These are phyloP conservation scores for Thelonectria discophora DNA, from an alignment of 2,329 filamentous ascomycete species.

Conservation along the genomic window DNA sequence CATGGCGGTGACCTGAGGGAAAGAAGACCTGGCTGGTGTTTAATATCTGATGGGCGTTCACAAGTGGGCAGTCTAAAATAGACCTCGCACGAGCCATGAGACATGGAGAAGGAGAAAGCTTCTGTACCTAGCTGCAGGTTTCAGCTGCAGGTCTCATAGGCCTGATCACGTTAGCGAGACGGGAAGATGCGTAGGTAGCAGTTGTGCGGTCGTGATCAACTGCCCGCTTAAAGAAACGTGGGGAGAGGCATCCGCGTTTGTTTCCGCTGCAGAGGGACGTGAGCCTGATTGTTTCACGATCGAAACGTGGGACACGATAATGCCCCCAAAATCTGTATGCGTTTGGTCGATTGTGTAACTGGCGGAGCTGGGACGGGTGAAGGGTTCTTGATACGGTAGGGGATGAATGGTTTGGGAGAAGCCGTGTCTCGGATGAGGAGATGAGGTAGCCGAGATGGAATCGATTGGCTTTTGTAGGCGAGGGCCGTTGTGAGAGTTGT, in stretches of 20 bases:
- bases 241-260: conserved; percentile 11
- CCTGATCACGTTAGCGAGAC: not conserved
- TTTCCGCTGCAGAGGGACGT: not conserved
- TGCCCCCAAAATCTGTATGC: not conserved
- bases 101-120: not conserved
- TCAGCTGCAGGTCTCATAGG: too few relatives aligned
- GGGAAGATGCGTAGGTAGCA: not conserved
- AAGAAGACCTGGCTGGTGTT: not conserved
- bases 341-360: conserved; percentile 20
- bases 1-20: not conserved
- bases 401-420: conserved; percentile 12
- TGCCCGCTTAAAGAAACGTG: not conserved
- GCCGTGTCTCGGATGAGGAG: conserved; percentile 36
- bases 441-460: conserved; percentile 32
- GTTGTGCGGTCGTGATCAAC: too few relatives aligned
- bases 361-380: conserved; percentile 1
- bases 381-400: conserved; percentile 20
- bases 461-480: conserved; percentile 38
- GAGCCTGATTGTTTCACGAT: conserved; percentile 6
- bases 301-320: conserved; percentile 5
- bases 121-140: not conserved
- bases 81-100: not conserved
- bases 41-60: not conserved
- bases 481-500: conserved; percentile 9
- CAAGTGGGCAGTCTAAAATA: not conserved